Evolutionary conservation across 2,329 filamentous ascomycete genomes (phyloP).

Genomic region (Paramyrothecium sp.): DNA sequence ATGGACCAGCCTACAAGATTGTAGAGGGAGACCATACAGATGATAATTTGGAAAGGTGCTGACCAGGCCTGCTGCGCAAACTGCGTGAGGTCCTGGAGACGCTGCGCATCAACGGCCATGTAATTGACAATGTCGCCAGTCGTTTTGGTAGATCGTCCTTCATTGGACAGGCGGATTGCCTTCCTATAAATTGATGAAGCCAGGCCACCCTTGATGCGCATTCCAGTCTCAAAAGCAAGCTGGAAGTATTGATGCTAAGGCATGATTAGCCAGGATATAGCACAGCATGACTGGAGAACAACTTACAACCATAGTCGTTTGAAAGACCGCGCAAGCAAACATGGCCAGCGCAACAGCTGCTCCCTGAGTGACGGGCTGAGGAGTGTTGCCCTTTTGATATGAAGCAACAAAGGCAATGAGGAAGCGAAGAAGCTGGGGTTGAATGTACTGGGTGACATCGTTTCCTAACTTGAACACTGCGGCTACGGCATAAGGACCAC

Average conservation of each 20-base stretch:
- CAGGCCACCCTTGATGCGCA: constrained; percentile 91
- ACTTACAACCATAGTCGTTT: constrained; percentile 74
- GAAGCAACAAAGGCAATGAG: constrained; percentile 85
- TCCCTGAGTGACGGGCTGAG: constrained; percentile 79
- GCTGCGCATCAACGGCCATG: constrained; percentile 97
- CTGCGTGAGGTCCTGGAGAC: constrained; percentile 90
- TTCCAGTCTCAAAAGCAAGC: constrained; percentile 88
- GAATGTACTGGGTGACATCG: constrained; percentile 81
- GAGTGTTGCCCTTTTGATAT: constrained; percentile 59
- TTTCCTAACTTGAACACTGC: constrained; percentile 87
- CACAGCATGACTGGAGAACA: background rate
- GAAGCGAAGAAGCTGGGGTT: constrained; percentile 84
- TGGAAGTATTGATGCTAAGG: constrained; percentile 90
- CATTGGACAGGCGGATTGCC: constrained; percentile 85
- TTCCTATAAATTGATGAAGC: constrained; percentile 93
- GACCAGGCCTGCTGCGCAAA: constrained; percentile 96
- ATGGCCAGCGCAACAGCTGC: constrained; percentile 86
- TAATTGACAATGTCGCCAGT: constrained; percentile 99
- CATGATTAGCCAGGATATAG: constrained; percentile 15
- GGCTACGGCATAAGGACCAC: constrained; percentile 77
- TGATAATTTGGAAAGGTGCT: constrained; percentile 90
- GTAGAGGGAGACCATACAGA: constrained; percentile 96
- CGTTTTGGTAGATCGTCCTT: constrained; percentile 82
- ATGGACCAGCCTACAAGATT: constrained; percentile 93
- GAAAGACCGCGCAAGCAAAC: constrained; percentile 82